phyloP scores from a whole-genome alignment of 139 green algal species.

The Micromonas commoda region DNA sequence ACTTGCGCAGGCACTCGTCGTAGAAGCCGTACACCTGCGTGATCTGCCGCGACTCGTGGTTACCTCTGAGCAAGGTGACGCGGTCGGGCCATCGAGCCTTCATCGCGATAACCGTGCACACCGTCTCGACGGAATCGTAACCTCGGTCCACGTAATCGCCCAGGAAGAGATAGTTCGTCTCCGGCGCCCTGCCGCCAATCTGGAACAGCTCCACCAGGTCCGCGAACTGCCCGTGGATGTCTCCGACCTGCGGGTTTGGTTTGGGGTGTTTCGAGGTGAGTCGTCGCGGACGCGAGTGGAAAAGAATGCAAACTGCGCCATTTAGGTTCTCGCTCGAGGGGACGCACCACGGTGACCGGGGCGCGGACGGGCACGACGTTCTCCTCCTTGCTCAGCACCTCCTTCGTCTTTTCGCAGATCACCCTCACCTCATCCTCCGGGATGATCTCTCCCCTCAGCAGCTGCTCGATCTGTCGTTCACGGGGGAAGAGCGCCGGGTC shows the following conservation, averaged over 20 bases:
- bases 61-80: slow-evolving; percentile 95
- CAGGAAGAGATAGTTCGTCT: slow-evolving; percentile 99
- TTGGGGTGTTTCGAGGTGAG: no score
- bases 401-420: slow-evolving; percentile 79
- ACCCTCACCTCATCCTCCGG: slow-evolving; percentile 81
- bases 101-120: slow-evolving; percentile 40
- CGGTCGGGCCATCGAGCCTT: slow-evolving; percentile 78
- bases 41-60: slow-evolving; percentile 97
- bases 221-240: slow-evolving; percentile 96
- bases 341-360: slow-evolving; percentile 90
- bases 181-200: slow-evolving; percentile 84
- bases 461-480: slow-evolving; percentile 51
- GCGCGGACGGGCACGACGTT: slow-evolving; percentile 93
- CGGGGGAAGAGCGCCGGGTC: no score
- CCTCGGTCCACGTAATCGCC: slow-evolving; percentile 96
- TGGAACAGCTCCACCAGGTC: slow-evolving; percentile 93
- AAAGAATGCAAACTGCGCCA: no score
- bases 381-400: slow-evolving; percentile 65
- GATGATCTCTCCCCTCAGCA: slow-evolving; percentile 86
- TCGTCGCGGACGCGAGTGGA: no score
- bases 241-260: no score
- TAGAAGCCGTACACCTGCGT: slow-evolving; percentile 98
- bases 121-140: slow-evolving; percentile 96
- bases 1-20: slow-evolving; percentile 98
- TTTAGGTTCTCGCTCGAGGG: no score